Base-by-base conservation (phyloP, 2,329 filamentous ascomycete species). In the Albifimbria verrucaria region DNA sequence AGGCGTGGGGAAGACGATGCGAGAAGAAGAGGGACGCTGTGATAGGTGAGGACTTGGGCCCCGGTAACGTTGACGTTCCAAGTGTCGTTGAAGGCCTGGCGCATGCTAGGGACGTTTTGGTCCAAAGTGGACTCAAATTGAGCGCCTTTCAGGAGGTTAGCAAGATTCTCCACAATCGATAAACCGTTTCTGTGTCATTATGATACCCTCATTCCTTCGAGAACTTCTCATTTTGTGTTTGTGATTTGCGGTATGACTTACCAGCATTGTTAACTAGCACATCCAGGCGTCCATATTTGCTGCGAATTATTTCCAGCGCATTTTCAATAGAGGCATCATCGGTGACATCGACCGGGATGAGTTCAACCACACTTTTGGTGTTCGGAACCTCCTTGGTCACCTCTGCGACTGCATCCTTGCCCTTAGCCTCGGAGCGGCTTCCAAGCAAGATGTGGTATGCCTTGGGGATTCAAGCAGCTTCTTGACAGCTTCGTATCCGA, bases 361-460 rank as follows among this genome's bases (percentile, higher is more conserved):
- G 55, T 26, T 72, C 69, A 12, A 85, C 55, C 2, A 69, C 73
- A 54, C 72, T 80, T 12, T 64, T 49, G 0, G 73, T 69, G 0
- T 65, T 48, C 0, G 77, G 65, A 7, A 71, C 61, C 50, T 81
- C 76, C 3, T 62, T 57, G 26, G 71, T 60, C 4, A 83, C 56
- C 2, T 66, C 57, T 2, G 65, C 52, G 28, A 79, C 71, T 3
- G 81, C 82, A 2, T 62, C 62, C 1, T 81, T 64, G 20, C 74
- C 83, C 50, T 83, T 85, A 3, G 72, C 67, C 1, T 77, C 22
- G 1, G 70, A 74, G 2, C 84, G 78, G 39, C 74, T 75, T 26
- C 83, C 83, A 4, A 88, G 61, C 22, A 86, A 62, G 52, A 88
- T 73, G 9, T 77, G 71, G 63, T 86, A 86, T 2, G 75, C n/a